phyloP scores from a whole-genome alignment of 177 flowering plant species.

The Vitis hybrid region DNA sequence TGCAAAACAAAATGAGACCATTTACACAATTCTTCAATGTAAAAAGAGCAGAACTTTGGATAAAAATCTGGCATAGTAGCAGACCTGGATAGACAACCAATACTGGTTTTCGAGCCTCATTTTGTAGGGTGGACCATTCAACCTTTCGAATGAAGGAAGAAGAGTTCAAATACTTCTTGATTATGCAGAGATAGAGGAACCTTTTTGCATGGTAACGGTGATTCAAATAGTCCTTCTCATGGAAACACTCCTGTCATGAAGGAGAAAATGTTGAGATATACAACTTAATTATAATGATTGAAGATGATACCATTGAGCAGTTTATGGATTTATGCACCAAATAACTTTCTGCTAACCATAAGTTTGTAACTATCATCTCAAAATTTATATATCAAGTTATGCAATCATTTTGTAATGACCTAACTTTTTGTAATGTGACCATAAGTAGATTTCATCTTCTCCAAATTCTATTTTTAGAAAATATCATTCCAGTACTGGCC shows the following conservation, averaged over 20 bases:
- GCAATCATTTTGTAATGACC: no score
- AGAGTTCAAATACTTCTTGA: conserved; percentile 57
- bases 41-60: neutral
- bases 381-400: no score
- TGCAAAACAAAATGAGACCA: neutral
- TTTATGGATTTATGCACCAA: neutral
- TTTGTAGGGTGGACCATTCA: conserved; percentile 73
- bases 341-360: neutral
- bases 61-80: neutral
- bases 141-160: conserved; percentile 41
- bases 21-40: neutral
- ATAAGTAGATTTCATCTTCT: no score
- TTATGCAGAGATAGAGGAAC: conserved; percentile 72
- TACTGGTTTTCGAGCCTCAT: conserved; percentile 90
- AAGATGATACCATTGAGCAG: neutral
- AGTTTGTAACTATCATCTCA: no score
- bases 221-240: conserved; percentile 84
- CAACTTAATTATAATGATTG: neutral
- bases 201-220: conserved; percentile 92
- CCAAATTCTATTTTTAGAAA: no score
- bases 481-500: no score
- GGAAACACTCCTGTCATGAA: conserved; percentile 70
- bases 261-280: neutral
- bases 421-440: no score
- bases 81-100: conserved; percentile 73